A percentile compares a stretch with the other conserved stretches of the same genome.
These are phyloP conservation scores for Conidiobolus incongruus DNA, from an alignment of 371 early-diverging fungal genomes.

Conservation along the genomic window DNA sequence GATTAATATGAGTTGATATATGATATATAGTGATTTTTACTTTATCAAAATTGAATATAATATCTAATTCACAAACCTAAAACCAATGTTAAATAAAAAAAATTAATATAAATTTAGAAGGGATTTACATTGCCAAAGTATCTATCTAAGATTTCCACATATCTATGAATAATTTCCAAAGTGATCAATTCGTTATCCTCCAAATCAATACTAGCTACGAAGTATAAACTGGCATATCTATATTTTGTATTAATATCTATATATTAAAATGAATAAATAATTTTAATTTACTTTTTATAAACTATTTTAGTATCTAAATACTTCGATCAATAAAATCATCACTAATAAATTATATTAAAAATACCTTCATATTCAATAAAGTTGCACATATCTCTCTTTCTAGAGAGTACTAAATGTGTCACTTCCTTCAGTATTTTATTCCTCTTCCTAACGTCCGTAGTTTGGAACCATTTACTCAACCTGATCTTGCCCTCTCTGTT, in stretches of 20 bases:
- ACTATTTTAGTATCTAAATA: constrained; percentile 71
- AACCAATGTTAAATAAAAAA: not conserved
- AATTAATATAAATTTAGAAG: not conserved
- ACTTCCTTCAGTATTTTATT: constrained; percentile 86
- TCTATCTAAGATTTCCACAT: constrained; percentile 89
- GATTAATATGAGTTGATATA: not conserved
- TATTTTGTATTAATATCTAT: too few relatives aligned
- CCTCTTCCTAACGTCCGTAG: constrained; percentile 81
- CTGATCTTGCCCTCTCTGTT: constrained; percentile 75
- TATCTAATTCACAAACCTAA: constrained; percentile 69
- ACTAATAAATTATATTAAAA: not conserved
- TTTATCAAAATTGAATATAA: constrained; percentile 76
- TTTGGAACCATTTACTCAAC: constrained; percentile 89
- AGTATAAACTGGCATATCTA: constrained; percentile 89
- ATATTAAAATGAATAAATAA: too few relatives aligned
- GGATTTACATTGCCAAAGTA: constrained; percentile 79
- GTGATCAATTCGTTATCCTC: constrained; percentile 85
- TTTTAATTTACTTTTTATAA: constrained; percentile 71
- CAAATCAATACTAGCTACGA: constrained; percentile 73
- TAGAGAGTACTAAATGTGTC: constrained; percentile 62
- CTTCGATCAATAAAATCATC: not conserved
- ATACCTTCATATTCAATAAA: constrained; percentile 91
- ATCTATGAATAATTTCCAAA: constrained; percentile 90
- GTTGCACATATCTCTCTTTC: constrained; percentile 91
- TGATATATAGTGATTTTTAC: constrained; percentile 11